Conservation (phyloP, 208 protist genomes). For the Tritrichomonas foetus region DNA sequence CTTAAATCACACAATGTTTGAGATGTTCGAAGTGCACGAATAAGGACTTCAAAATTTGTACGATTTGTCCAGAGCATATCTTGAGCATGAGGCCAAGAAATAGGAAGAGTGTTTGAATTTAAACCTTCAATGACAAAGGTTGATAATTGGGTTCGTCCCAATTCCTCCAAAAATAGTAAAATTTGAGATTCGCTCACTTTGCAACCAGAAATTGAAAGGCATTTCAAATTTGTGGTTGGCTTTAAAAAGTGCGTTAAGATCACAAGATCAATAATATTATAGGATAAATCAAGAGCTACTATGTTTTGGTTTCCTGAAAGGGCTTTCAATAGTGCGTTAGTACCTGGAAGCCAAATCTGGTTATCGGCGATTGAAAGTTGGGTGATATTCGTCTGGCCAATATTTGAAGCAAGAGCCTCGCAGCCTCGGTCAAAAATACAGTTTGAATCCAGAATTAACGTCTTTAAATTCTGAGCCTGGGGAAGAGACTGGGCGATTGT, state of each 20-base stretch:
- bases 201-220: neutral
- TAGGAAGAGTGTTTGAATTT: neutral
- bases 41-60: neutral
- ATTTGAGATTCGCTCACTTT: neutral
- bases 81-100: slow-evolving; percentile 31
- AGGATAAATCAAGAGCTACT: neutral
- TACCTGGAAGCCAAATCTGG: neutral
- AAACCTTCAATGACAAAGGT: neutral
- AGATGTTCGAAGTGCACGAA: neutral
- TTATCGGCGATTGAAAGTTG: neutral
- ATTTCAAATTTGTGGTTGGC: neutral
- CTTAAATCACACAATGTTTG: neutral
- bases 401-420: neutral
- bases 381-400: neutral
- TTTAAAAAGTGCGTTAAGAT: neutral
- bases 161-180: neutral
- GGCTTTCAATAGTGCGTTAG: neutral
- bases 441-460: neutral
- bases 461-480: neutral
- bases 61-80: neutral
- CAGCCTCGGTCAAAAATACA: neutral
- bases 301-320: neutral
- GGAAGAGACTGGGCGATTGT: neutral
- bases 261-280: slow-evolving; percentile 12
- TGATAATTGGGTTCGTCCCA: neutral